Base-by-base conservation (phyloP, 352 stramenopile genomes). In the Pilasporangium apinafurcum region DNA sequence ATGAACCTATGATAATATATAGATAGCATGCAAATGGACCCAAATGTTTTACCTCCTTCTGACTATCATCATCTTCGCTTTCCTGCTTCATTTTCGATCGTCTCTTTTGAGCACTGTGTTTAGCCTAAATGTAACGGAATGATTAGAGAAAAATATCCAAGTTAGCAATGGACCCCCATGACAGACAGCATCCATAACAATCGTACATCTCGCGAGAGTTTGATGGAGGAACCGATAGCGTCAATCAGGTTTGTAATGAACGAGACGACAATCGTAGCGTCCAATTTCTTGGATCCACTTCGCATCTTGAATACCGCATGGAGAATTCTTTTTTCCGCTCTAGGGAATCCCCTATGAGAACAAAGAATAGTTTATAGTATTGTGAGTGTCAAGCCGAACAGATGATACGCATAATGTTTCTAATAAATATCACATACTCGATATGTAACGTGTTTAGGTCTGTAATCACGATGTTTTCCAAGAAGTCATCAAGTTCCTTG, bases 391-490 rank as follows among this genome's bases (percentile, higher is more conserved):
- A 22, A 49, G 25, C 5, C 22, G 21, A 32, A 9, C 27, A 4
- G 33, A 34, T 16, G 8, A 41, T 16, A 34, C 8, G 9, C 5
- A 36, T 3, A 32, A 20, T 7, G 6, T 30, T 8, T 10, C 14
- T n/a, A n/a, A 28, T 39, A 39, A n/a, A 39, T 28, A n/a, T 8
- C 3, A 62, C 74, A 37, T 53, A 90, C 78, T 75, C 38, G 44
- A 87, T 72, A 13, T 62, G 40, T 17, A 70, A 50, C 21, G 76
- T 69, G 59, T 81, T 91, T 51, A 91, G 65, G 49, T 91, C 78
- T 8, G 72, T 91, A 52, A 91, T 80, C 22, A 91, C 67, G 27
- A 86, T 64, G 59, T 74, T 86, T 35, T 86, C 75, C 7, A 88
- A 50, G 39, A 84, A 79, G 20, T 80, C 61, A 45, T 86, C 75